Evolutionary conservation across 805 yeast species (phyloP).

Genomic region (Kazachstania bromeliacearum): DNA sequence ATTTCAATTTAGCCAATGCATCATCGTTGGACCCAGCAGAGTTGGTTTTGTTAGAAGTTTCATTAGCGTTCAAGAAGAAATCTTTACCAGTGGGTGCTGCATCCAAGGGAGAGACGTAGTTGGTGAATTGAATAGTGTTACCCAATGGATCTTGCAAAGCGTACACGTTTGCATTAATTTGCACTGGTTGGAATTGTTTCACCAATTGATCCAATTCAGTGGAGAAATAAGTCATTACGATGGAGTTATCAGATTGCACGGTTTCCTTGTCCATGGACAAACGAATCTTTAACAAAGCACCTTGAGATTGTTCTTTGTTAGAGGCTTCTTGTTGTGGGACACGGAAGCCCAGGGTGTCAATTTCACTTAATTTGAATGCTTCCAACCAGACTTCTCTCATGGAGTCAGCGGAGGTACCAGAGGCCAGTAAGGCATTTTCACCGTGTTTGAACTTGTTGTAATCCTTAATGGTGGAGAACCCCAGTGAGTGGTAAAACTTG

Average conservation of each 20-base stretch:
- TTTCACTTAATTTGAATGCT: constrained; percentile 52
- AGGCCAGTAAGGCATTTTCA: constrained; percentile 25
- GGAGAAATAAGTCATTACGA: constrained; percentile 33
- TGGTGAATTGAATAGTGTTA: constrained; percentile 46
- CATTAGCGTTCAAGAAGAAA: constrained; percentile 14
- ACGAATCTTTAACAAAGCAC: constrained; percentile 41
- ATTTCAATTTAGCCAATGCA: constrained; percentile 14
- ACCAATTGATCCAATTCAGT: constrained; percentile 29
- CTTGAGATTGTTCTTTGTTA: constrained; percentile 33
- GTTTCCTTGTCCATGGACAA: constrained; percentile 29
- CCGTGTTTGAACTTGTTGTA: constrained; percentile 42
- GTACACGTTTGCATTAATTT: constrained; percentile 16
- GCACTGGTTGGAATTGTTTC: constrained; percentile 16
- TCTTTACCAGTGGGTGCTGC: constrained; percentile 19
- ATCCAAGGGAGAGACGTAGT: constrained; percentile 34
- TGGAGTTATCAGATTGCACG: constrained; percentile 19
- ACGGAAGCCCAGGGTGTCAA: constrained; percentile 50
- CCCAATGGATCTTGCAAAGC: constrained; percentile 56
- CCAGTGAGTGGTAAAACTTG: constrained; percentile 50
- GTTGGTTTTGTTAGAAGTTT: constrained; percentile 6
- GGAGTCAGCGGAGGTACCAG: constrained; percentile 59
- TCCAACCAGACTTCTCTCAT: constrained; percentile 66
- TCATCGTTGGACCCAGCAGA: constrained; percentile 10
- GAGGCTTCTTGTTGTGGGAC: constrained; percentile 40
- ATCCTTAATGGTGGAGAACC: constrained; percentile 51